Evolutionary conservation across 2,329 filamentous ascomycete genomes (phyloP), one percentile per base, ranked within the genome.

Genomic region (Ophiobolus disseminans): DNA sequence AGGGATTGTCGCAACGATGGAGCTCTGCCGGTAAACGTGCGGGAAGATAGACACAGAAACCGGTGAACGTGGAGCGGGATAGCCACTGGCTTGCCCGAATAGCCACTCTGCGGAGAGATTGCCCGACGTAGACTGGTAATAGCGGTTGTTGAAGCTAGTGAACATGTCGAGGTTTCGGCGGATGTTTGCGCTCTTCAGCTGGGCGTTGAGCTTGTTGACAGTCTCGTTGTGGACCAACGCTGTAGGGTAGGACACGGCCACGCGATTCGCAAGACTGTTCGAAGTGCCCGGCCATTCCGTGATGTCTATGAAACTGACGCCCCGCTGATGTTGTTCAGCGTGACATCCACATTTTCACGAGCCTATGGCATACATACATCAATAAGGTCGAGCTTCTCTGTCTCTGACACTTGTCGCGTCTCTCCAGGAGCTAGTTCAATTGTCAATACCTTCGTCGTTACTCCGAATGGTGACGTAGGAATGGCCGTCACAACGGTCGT

Each of bases 71-170:
- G 84, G 80, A 43, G 82, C 78, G 61, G 96, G 82, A 17, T 89
- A 87, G 38, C 83, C 75, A 55, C 86, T 83, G 48, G 96, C 87
- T 67, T 88, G 87, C 48, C 81, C 76, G 21, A 91, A 82, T 32
- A 97, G 80, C 93, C 92, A 97, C 58, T 88, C 86, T 2, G 91
- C 93, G 0, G 91, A 96, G 74, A 95, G 80, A 5, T 84, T 82
- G 19, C 92, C 93, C 65, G 85, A 87, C 30, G 86, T 80, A 25
- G 87, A 90, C 73, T 86, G 87, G 77, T 88, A 91, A 77, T 91
- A 91, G 60, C 89, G 84, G 1, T 88, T 92, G 74, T 90, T 86
- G 79, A 91, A 92, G 61, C 81, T 82, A 0, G 87, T 88, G 62
- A 93, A 84, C 53, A 83, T 87, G 67, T 91, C 84, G 17, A 97